Evolutionary conservation across 768 basidiomycete genomes (phyloP).

Genomic region (Exidia glandulosa): DNA sequence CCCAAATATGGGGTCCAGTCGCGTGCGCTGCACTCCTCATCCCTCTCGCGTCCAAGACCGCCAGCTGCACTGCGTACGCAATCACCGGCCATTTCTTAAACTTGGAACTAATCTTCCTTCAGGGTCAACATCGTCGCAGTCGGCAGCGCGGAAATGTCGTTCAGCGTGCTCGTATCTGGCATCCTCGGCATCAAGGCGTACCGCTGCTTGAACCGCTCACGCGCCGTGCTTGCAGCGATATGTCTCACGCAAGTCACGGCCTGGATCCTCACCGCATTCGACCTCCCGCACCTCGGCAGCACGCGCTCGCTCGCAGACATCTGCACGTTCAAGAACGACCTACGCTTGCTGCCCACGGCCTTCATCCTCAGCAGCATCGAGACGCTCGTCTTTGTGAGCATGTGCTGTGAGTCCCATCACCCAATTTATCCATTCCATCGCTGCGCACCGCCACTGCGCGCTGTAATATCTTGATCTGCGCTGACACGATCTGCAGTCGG

Average conservation of each 20-base stretch:
- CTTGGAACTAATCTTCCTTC: not conserved
- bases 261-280: not conserved
- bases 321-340: slow-evolving; percentile 13
- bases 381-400: slow-evolving; percentile 41
- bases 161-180: slow-evolving; percentile 38
- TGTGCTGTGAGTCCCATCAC: slow-evolving; percentile 40
- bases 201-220: slow-evolving; percentile 49
- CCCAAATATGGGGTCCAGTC: slow-evolving; percentile 41
- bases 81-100: slow-evolving; percentile 15
- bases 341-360: slow-evolving; percentile 25
- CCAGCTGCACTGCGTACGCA: slow-evolving; percentile 40
- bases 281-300: slow-evolving; percentile 1
- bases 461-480: slow-evolving; percentile 4
- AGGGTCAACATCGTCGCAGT: slow-evolving; percentile 5
- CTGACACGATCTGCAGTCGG: slow-evolving; percentile 39
- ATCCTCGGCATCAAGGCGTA: slow-evolving; percentile 59
- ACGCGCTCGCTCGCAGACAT: not conserved
- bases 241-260: slow-evolving; percentile 25
- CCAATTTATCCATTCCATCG: not conserved
- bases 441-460: not conserved
- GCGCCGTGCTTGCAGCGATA: slow-evolving; percentile 36
- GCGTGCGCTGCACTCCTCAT: slow-evolving; percentile 33
- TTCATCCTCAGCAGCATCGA: slow-evolving; percentile 41
- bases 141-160: slow-evolving; percentile 2
- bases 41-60: slow-evolving; percentile 30